Base-by-base conservation (phyloP, 495 filamentous ascomycete genomes). In the Annulohypoxylon nitens region DNA sequence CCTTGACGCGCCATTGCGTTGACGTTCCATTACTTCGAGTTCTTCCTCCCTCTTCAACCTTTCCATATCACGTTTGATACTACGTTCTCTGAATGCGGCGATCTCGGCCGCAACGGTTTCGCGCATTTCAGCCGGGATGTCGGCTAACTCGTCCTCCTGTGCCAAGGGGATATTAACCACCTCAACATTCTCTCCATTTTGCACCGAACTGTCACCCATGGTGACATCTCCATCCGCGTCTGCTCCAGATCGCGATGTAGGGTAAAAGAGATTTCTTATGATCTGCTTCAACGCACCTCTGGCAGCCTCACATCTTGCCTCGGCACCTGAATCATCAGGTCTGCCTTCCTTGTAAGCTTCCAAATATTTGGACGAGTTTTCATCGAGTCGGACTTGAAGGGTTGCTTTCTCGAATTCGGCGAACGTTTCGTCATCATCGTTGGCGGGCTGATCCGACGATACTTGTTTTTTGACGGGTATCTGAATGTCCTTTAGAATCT, bases 41-140 rank as follows among this genome's bases (percentile, higher is more conserved):
- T 97, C 95, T 79, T 99, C 97, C 80, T 98, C 96, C 11, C 90
- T 83, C 75, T 88, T 88, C 54, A 97, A 79, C 4, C 97, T 92
- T 80, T 98, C 96, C 78, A 97, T 84, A 80, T 99, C 96, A 11
- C 95, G 86, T 47, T 90, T 86, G 64, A 90, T 96, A 73, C 94
- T 97, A 43, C 95, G 86, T 64, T 98, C 94, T 74, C 96, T 87
- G 84, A 99, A 99, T 9, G 94, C 92, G 7, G 93, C 88, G 71
- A 99, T 99, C 74, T 99, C 97, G 69, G 91, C 91, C 7, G 96
- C 93, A 25, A 99, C 95, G 7, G 91, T 97, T 75, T 95, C 96
- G n/a, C 96, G 90, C 94, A 95, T 95, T 76, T 98, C 96, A 10
- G 93, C 91, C 2, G 96, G 96, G 63, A 99, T 97, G 76, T 99